phyloP scores from a whole-genome alignment of 176 grass and related monocot species.

The Echinochloa phyllopogon region DNA sequence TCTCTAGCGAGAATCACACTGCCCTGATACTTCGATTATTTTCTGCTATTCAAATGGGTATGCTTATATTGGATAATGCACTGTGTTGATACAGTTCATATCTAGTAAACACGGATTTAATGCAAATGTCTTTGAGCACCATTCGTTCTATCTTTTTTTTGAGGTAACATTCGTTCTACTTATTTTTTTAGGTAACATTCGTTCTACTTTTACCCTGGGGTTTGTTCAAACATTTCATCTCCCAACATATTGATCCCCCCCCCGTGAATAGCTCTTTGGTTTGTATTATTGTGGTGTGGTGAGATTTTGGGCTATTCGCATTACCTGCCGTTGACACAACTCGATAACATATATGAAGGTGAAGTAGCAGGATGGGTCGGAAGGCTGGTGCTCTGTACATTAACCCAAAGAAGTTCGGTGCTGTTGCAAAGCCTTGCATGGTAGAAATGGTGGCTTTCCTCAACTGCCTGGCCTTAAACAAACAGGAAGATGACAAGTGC shows the following conservation, averaged over 20 bases:
- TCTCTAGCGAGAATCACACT: background rate
- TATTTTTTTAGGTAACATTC: too few relatives aligned
- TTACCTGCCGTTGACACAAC: background rate
- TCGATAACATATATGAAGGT: conserved; percentile 10
- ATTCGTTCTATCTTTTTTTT: too few relatives aligned
- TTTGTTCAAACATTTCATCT: conserved; percentile 1
- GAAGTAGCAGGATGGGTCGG: conserved; percentile 66
- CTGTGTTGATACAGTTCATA: background rate
- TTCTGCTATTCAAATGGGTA: background rate
- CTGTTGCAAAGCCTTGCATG: conserved; percentile 68
- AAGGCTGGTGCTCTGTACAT: conserved; percentile 86
- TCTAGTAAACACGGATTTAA: background rate
- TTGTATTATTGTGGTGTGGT: background rate
- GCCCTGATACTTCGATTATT: background rate
- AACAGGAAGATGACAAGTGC: conserved; percentile 81
- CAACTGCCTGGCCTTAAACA: conserved; percentile 85
- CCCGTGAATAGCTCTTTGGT: background rate
- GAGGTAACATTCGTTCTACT: too few relatives aligned
- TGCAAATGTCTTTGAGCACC: background rate
- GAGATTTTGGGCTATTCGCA: background rate
- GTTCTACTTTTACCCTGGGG: background rate
- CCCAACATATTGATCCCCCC: too few relatives aligned
- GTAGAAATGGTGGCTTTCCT: conserved; percentile 88
- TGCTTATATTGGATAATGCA: background rate
- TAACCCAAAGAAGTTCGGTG: conserved; percentile 86